Evolutionary conservation across 192 early-diverging fungal genomes (phyloP), one percentile per base, ranked within the genome.

Genomic region (Chytriomyces sp.): DNA sequence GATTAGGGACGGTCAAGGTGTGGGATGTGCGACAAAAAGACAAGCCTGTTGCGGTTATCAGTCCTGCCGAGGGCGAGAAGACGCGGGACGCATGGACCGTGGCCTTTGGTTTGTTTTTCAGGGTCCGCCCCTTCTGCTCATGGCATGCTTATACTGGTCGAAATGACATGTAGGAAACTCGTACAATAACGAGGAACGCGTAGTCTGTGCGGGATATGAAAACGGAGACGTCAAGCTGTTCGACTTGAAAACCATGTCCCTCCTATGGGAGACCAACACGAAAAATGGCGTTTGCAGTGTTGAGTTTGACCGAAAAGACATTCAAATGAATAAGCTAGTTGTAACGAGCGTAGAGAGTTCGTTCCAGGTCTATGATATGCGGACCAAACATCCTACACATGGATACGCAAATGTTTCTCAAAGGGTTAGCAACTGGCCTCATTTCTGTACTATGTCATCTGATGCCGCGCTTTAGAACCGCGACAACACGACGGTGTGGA

Each of bases 221-320:
- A 91, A 92, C 70, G 91, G 91, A 10, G 86, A 89, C 70, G 76
- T 92, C 2, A 87, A 89, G 64, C 57, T 91, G 66, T 91, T 92
- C 75, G 88, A 92, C 79, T 69, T 92, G 28, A 59, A 80, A 10
- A 70, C 76, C 52, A 86, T 87, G 77, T 73, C 64, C 53, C 67
- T 88, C 30, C 55, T 86, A 10, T 92, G 88, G 86, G 85, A 89
- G 68, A 88, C 88, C 28, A 88, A 92, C 59, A 77, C 89, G n/a
- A 83, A 84, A 60, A 88, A 89, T 73, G 91, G 91, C 7, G 91
- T 91, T 67, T 84, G 82, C 69, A 65, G 80, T 17, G 33, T 85
- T 19, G 83, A 86, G 65, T 85, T 84, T 72, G 82, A 91, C 59
- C 83, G 87, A 22, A 84, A 78, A 49, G 84, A 84, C 77, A 80